These are phyloP conservation scores for Apophysomyces trapeziformis DNA, from an alignment of 371 early-diverging fungal genomes.

Conservation along the genomic window DNA sequence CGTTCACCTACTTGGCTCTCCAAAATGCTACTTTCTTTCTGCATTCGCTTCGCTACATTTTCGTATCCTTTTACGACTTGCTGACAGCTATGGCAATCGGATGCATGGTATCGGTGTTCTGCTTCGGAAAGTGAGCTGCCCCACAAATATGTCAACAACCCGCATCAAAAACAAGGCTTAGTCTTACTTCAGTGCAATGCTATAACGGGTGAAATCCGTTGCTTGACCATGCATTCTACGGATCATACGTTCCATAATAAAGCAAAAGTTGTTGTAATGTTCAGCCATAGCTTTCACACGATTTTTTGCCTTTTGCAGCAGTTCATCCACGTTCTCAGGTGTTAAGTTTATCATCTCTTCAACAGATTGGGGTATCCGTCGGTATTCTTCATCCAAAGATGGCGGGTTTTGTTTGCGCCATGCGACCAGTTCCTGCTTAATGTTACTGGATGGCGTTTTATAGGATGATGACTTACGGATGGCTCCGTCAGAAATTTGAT, in stretches of 20 bases:
- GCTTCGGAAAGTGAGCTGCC: conserved; percentile 20
- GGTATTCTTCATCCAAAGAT: conserved; percentile 57
- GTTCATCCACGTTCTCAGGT: conserved; percentile 57
- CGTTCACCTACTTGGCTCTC: conserved; percentile 55
- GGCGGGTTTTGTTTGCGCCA: conserved; percentile 61
- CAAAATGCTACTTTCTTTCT: conserved; percentile 52
- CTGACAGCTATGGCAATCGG: conserved; percentile 65
- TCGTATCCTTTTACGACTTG: conserved; percentile 63
- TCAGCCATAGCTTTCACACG: conserved; percentile 57
- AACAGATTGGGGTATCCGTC: conserved; percentile 37
- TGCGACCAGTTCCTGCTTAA: conserved; percentile 43
- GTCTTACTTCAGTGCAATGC: conserved; percentile 58
- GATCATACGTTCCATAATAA: conserved; percentile 70
- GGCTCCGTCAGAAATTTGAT: conserved; percentile 68
- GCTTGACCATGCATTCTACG: conserved; percentile 69
- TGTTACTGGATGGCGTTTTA: neutral
- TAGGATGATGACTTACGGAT: conserved; percentile 44
- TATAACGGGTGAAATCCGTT: conserved; percentile 59
- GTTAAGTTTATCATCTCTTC: conserved; percentile 38
- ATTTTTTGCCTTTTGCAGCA: conserved; percentile 55
- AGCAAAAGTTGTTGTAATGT: conserved; percentile 66
- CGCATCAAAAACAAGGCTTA: neutral
- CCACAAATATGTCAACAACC: too few species aligned
- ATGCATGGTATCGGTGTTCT: conserved; percentile 64
- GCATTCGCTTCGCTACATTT: conserved; percentile 64